Conservation (phyloP, 2,329 filamentous ascomycete species). For the Pyrenochaeta sp. region DNA sequence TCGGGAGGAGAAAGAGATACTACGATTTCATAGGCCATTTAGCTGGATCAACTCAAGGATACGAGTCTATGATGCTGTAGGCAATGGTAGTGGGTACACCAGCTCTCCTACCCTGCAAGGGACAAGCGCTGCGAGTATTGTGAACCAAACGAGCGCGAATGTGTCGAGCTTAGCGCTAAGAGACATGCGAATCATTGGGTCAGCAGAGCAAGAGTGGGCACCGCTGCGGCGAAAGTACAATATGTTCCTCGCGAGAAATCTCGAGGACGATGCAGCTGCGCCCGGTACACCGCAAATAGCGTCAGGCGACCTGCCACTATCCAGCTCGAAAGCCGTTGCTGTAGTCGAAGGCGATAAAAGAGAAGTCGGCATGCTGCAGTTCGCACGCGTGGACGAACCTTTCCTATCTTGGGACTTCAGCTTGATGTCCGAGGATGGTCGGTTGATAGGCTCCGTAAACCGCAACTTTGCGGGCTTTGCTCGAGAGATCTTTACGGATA, state of each 20-base stretch:
- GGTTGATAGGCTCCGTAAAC: constrained; percentile 68
- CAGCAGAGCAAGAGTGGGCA: constrained; percentile 71
- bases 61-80: constrained; percentile 47
- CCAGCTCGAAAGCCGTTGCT: constrained; percentile 58
- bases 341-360: constrained; percentile 46
- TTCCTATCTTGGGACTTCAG: constrained; percentile 73
- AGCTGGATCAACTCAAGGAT: constrained; percentile 69
- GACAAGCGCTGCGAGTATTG: constrained; percentile 53
- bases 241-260: constrained; percentile 65
- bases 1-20: constrained; percentile 65
- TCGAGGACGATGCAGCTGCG: constrained; percentile 47
- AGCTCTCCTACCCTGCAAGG: constrained; percentile 56
- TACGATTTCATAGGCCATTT: constrained; percentile 69
- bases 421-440: constrained; percentile 59
- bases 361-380: constrained; percentile 63
- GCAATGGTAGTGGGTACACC: constrained; percentile 39
- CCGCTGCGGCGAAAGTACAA: constrained; percentile 70
- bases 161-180: constrained; percentile 62
- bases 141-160: constrained; percentile 57
- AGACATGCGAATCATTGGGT: constrained; percentile 70
- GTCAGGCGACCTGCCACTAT: constrained; percentile 58
- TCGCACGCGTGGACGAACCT: constrained; percentile 69
- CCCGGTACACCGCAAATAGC: constrained; percentile 52
- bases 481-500: constrained; percentile 71
- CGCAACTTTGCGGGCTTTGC: constrained; percentile 70